phyloP scores from a whole-genome alignment of 2,329 filamentous ascomycete genomes.

The Bipolaris bicolor region DNA sequence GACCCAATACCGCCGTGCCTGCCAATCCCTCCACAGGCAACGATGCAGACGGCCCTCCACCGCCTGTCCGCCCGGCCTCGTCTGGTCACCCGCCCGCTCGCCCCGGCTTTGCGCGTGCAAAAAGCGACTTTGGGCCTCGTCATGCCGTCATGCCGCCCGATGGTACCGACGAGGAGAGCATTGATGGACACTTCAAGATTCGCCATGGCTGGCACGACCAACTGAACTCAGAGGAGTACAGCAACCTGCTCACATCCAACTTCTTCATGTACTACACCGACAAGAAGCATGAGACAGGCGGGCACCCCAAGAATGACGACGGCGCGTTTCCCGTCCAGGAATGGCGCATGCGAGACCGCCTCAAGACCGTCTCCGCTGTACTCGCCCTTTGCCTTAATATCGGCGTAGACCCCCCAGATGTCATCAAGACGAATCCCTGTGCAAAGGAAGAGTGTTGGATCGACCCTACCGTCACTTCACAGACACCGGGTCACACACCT shows the following conservation, averaged over 20 bases:
- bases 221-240: conserved; percentile 88
- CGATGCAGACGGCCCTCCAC: conserved; percentile 29
- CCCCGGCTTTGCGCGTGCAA: conserved; percentile 59
- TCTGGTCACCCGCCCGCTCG: conserved; percentile 55
- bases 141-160: conserved; percentile 32
- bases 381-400: conserved; percentile 96
- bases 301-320: conserved; percentile 72
- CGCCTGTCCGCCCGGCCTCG: conserved; percentile 57
- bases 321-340: conserved; percentile 72
- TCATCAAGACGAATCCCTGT: conserved; percentile 91
- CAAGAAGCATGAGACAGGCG: conserved; percentile 94
- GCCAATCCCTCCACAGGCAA: conserved; percentile 22
- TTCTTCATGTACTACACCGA: conserved; percentile 99
- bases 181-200: conserved; percentile 63
- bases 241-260: conserved; percentile 82
- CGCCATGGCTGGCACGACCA: conserved; percentile 93
- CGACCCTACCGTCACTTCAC: conserved; percentile 80
- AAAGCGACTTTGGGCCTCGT: conserved; percentile 65
- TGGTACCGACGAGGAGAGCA: conserved; percentile 50
- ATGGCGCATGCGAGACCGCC: conserved; percentile 94
- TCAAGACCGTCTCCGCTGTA: conserved; percentile 96
- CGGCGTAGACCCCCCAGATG: conserved; percentile 94
- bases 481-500: conserved; percentile 73
- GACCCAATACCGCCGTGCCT: conserved; percentile 38
- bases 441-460: conserved; percentile 97